Conservation (phyloP, 768 basidiomycete genomes). For the Lactarius pseudohatsudake region DNA sequence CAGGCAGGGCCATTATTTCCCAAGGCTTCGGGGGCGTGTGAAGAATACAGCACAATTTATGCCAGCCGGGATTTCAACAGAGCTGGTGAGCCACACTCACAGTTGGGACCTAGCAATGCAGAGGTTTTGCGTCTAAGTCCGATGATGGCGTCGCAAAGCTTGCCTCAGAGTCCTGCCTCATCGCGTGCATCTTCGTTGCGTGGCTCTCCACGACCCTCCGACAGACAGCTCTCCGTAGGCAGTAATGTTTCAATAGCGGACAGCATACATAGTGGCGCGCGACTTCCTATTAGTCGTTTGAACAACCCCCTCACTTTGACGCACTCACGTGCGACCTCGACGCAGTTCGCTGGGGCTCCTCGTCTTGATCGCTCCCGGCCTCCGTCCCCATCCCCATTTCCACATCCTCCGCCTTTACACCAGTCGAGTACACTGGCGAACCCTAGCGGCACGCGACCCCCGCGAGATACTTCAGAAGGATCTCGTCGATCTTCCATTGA, state of each 20-base stretch:
- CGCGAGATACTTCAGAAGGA: neutral
- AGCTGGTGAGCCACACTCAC: neutral
- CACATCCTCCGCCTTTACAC: neutral
- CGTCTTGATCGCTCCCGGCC: neutral
- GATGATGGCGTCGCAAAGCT: neutral
- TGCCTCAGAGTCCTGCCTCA: neutral
- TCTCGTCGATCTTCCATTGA: neutral
- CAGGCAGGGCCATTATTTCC: neutral
- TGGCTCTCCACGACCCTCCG: neutral
- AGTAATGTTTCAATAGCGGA: neutral
- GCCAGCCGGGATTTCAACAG: neutral
- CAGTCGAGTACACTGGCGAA: neutral
- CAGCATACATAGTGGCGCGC: neutral
- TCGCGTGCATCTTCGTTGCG: neutral
- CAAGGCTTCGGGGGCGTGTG: neutral
- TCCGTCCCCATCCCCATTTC: neutral
- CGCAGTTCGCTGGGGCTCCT: constrained; percentile 4
- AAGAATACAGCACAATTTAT: constrained; percentile 4
- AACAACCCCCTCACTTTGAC: neutral
- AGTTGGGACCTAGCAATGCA: neutral
- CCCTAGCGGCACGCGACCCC: neutral
- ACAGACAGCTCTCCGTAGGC: neutral
- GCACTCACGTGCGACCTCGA: constrained; percentile 2
- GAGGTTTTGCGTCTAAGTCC: neutral
- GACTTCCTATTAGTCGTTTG: neutral